Evolutionary conservation across 805 yeast species (phyloP).

Genomic region (Lipomyces lipofer): DNA sequence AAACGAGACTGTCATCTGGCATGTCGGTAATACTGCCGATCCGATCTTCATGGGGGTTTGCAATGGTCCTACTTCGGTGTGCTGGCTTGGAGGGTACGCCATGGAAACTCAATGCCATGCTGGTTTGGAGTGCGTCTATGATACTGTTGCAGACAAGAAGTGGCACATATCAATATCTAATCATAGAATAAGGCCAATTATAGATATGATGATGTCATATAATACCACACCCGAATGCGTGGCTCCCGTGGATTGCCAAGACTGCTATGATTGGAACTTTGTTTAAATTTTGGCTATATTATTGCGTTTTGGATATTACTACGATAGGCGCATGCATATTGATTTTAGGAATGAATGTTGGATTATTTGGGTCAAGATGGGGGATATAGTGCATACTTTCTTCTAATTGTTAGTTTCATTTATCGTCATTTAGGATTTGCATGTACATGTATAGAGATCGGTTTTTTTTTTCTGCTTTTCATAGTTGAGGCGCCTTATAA

Average conservation of each 20-base stretch:
- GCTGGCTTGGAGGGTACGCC: constrained; percentile 93
- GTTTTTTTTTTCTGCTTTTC: background rate
- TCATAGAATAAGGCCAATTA: constrained; percentile 89
- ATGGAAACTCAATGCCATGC: constrained; percentile 96
- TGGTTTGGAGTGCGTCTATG: constrained; percentile 84
- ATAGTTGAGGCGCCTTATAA: background rate
- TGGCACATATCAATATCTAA: constrained; percentile 90
- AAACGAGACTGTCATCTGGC: constrained; percentile 85
- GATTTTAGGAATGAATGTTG: background rate
- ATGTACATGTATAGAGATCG: background rate
- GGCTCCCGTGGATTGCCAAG: constrained; percentile 21
- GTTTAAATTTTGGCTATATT: constrained; percentile 3
- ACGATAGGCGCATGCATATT: background rate
- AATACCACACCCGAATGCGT: constrained; percentile 75
- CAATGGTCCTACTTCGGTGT: constrained; percentile 87
- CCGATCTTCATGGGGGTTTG: constrained; percentile 97
- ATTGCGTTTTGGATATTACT: background rate
- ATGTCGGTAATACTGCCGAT: constrained; percentile 95
- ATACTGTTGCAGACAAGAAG: constrained; percentile 71
- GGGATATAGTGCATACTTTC: background rate
- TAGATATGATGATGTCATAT: constrained; percentile 66
- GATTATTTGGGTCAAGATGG: background rate
- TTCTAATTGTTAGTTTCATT: background rate
- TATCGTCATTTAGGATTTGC: background rate
- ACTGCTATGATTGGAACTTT: constrained; percentile 32